Percentiles rank a stretch among this genome's conserved stretches.
phyloP scores from a whole-genome alignment of 2,329 filamentous ascomycete genomes.

The Calonectria ilicicola region DNA sequence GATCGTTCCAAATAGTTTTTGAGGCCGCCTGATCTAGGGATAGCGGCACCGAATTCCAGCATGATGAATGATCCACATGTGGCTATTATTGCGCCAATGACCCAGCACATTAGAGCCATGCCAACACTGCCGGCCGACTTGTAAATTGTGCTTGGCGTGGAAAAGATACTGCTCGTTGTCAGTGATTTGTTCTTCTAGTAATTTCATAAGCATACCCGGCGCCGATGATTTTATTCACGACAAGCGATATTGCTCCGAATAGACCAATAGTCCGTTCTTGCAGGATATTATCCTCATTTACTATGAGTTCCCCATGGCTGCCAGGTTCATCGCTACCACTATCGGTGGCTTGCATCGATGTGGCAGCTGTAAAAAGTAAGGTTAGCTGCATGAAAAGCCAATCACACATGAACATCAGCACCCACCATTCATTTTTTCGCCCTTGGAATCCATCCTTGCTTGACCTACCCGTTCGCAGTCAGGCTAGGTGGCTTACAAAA shows the following conservation, averaged over 20 bases:
- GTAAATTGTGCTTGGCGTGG: constrained; percentile 36
- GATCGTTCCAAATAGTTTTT: constrained; percentile 42
- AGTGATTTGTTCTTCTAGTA: background rate
- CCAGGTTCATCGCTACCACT: background rate
- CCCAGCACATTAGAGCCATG: constrained; percentile 40
- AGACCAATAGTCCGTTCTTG: constrained; percentile 37
- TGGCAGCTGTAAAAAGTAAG: background rate
- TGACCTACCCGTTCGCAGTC: no score
- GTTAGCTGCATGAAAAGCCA: background rate
- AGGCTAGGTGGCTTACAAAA: no score
- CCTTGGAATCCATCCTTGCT: background rate
- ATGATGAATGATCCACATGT: constrained; percentile 38
- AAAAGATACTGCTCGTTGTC: constrained; percentile 33
- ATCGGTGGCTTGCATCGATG: background rate
- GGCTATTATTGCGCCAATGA: constrained; percentile 36
- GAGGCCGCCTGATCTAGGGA: constrained; percentile 37
- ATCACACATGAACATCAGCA: background rate
- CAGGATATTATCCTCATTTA: constrained; percentile 19
- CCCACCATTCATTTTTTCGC: background rate
- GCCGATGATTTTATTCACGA: constrained; percentile 41
- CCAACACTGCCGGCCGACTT: constrained; percentile 37
- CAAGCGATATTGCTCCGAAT: constrained; percentile 36
- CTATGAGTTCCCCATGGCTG: background rate
- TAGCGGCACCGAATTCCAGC: constrained; percentile 39
- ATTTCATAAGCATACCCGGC: constrained; percentile 24